Conservation (phyloP, 1,139 yeast species). For the Protomyces macrosporus region DNA sequence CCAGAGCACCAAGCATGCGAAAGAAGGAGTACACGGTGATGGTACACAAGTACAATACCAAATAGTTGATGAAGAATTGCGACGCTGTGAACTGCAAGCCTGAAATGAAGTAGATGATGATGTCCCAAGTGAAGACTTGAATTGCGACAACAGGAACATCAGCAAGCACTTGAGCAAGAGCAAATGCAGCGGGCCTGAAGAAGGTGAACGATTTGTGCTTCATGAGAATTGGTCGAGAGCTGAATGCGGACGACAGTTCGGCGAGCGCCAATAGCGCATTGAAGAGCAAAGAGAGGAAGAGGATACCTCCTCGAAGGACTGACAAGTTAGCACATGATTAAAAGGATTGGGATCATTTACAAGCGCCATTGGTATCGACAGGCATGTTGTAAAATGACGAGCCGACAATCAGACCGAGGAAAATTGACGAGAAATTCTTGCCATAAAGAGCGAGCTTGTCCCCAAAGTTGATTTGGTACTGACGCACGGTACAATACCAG, state of each 20-base stretch:
- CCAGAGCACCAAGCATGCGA: slow-evolving; percentile 62
- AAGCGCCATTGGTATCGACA: slow-evolving; percentile 51
- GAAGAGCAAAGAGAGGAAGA: slow-evolving; percentile 72
- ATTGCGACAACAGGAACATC: slow-evolving; percentile 60
- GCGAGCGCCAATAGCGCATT: slow-evolving; percentile 69
- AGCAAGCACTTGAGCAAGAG: slow-evolving; percentile 60
- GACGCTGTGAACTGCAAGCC: slow-evolving; percentile 63
- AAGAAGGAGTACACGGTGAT: slow-evolving; percentile 66
- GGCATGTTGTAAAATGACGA: slow-evolving; percentile 66
- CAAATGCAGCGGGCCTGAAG: slow-evolving; percentile 73
- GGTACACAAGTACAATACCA: slow-evolving; percentile 52
- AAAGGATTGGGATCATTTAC: not conserved
- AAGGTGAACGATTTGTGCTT: slow-evolving; percentile 71
- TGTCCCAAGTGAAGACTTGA: slow-evolving; percentile 54
- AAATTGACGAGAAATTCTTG: slow-evolving; percentile 47
- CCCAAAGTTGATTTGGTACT: slow-evolving; percentile 23
- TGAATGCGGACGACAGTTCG: slow-evolving; percentile 64
- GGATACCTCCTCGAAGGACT: slow-evolving; percentile 56
- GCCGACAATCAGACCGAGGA: slow-evolving; percentile 53
- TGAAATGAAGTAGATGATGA: slow-evolving; percentile 61
- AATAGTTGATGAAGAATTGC: slow-evolving; percentile 58
- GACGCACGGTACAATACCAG: slow-evolving; percentile 3
- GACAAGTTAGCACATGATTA: not conserved
- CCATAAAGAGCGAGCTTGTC: slow-evolving; percentile 8
- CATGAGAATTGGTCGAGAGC: slow-evolving; percentile 72